phyloP scores from a whole-genome alignment of 495 filamentous ascomycete species.

The Friedmanniomyces endolithicus region DNA sequence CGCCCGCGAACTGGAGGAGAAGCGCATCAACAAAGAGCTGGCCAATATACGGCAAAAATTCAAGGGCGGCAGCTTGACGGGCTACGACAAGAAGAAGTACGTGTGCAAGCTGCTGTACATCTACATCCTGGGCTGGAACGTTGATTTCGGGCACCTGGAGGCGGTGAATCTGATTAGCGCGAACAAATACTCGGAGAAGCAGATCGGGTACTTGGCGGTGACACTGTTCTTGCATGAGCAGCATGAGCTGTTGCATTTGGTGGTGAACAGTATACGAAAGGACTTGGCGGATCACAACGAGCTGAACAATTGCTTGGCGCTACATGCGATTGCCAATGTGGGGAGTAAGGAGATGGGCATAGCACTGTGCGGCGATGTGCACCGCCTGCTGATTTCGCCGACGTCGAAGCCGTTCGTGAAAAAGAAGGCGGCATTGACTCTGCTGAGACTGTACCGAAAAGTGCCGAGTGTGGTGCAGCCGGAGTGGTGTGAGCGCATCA shows the following conservation, averaged over 20 bases:
- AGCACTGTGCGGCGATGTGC: conserved; percentile 83
- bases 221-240: conserved; percentile 95
- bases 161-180: conserved; percentile 95
- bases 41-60: conserved; percentile 93
- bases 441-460: conserved; percentile 93
- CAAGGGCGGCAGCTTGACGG: conserved; percentile 47
- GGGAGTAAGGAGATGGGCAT: conserved; percentile 95
- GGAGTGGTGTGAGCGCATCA: conserved; percentile 95
- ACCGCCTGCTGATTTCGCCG: conserved; percentile 86
- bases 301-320: conserved; percentile 90
- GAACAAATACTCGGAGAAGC: conserved; percentile 96
- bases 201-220: conserved; percentile 96
- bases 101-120: conserved; percentile 99
- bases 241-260: conserved; percentile 88
- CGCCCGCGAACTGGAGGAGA: conserved; percentile 93
- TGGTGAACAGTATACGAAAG: conserved; percentile 97
- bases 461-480: conserved; percentile 83
- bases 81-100: conserved; percentile 99
- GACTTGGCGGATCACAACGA: conserved; percentile 91
- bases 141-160: conserved; percentile 97
- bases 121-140: conserved; percentile 98
- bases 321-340: conserved; percentile 98
- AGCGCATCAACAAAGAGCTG: conserved; percentile 97
- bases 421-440: conserved; percentile 94
- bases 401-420: conserved; percentile 97